Evolutionary conservation across 768 basidiomycete genomes (phyloP).

Genomic region (Mycena olivaceomarginata): DNA sequence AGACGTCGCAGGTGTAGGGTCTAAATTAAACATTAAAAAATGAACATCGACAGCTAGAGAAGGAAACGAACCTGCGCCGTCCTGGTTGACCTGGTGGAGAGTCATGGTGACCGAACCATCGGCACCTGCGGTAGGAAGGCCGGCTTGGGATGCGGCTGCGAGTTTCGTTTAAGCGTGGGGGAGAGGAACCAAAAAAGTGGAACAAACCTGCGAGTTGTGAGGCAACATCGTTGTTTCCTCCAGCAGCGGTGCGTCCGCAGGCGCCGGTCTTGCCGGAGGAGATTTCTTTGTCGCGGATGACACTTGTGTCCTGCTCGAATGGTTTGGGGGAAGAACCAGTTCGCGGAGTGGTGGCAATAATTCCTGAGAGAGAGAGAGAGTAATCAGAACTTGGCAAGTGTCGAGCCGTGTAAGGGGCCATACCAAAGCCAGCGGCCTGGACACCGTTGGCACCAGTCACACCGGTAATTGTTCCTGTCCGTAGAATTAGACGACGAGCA

Average conservation of each 20-base stretch:
- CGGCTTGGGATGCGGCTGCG: constrained; percentile 39
- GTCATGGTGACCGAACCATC: constrained; percentile 43
- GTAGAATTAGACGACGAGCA: background rate
- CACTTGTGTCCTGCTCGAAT: constrained; percentile 43
- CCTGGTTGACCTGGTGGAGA: constrained; percentile 45
- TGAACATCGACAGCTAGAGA: background rate
- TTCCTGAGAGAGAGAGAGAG: constrained; percentile 12
- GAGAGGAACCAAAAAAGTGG: background rate
- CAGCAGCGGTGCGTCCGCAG: constrained; percentile 36
- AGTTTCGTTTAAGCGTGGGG: background rate
- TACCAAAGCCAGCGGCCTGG: constrained; percentile 27
- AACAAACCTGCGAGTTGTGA: constrained; percentile 38
- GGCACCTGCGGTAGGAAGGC: constrained; percentile 39
- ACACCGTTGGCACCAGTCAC: constrained; percentile 42
- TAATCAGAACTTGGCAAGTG: background rate
- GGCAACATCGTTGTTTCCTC: constrained; percentile 45
- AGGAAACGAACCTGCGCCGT: constrained; percentile 36
- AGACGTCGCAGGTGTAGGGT: constrained; percentile 41
- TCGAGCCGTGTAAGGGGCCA: background rate
- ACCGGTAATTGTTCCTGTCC: constrained; percentile 33
- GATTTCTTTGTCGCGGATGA: constrained; percentile 40
- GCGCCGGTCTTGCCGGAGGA: constrained; percentile 38
- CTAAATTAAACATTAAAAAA: background rate
- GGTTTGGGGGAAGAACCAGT: constrained; percentile 31
- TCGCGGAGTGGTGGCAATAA: constrained; percentile 39